phyloP scores from a whole-genome alignment of 1,284 basidiomycete species.

The Ganoderma lingzhi region DNA sequence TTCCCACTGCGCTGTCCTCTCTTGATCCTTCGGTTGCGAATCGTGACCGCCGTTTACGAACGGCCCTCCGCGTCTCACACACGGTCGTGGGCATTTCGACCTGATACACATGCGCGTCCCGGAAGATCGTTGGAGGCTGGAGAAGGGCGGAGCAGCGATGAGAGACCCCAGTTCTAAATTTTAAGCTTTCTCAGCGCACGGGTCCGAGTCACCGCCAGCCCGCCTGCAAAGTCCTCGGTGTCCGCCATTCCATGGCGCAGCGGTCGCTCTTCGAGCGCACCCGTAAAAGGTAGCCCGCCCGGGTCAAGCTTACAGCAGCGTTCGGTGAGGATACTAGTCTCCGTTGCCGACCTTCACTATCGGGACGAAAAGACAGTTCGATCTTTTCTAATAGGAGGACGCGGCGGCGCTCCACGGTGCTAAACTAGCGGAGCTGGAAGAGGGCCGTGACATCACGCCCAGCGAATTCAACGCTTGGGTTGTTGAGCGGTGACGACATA shows the following conservation, averaged over 20 bases:
- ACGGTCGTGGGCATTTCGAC: neutral
- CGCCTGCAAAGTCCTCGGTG: neutral
- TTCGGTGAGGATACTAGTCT: neutral
- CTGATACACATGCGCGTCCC: neutral
- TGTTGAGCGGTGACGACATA: neutral
- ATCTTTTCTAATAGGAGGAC: too few species aligned
- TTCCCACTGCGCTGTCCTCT: neutral
- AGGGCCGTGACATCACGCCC: neutral
- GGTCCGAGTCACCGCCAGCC: neutral
- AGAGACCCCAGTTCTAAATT: neutral
- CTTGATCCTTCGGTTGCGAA: neutral
- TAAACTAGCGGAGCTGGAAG: neutral
- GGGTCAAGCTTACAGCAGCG: neutral
- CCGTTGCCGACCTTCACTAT: too few species aligned
- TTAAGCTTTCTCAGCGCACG: neutral
- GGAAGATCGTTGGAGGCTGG: neutral
- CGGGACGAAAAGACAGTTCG: too few species aligned
- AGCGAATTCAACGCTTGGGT: neutral
- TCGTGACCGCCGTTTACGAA: neutral
- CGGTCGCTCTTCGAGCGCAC: neutral
- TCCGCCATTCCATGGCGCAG: neutral
- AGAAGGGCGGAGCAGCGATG: neutral
- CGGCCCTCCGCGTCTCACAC: neutral
- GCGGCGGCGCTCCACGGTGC: neutral
- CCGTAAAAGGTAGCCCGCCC: neutral